These are phyloP conservation scores for Xanthoconium purpureum DNA, from an alignment of 768 basidiomycete genomes.

Conservation along the genomic window DNA sequence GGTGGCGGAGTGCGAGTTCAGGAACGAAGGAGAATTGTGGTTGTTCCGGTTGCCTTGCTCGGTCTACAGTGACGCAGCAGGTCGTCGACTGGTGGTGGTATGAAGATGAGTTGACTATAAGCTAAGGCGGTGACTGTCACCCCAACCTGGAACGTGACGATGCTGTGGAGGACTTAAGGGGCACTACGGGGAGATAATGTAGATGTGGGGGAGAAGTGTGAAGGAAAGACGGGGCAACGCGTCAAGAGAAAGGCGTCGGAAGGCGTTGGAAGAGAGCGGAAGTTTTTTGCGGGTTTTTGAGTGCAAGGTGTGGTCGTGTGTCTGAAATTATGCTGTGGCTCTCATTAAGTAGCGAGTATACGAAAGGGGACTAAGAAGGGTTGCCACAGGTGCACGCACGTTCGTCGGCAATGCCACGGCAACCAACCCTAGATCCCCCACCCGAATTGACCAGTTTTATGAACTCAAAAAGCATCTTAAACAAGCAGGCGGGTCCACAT, in stretches of 20 bases:
- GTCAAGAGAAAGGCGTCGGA: constrained; percentile 5
- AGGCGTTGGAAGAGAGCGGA: constrained; percentile 12
- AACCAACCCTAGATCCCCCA: constrained; percentile 13
- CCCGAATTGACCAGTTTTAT: constrained; percentile 11
- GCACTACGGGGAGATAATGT: constrained; percentile 11
- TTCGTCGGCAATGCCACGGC: constrained; percentile 34
- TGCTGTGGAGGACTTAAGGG: constrained; percentile 12
- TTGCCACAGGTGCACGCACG: constrained; percentile 34
- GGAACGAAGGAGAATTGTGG: background rate
- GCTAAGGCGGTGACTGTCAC: background rate
- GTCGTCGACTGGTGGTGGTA: constrained; percentile 1
- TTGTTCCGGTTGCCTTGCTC: background rate
- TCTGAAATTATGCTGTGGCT: constrained; percentile 35
- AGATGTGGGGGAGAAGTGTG: background rate
- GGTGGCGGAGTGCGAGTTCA: constrained; percentile 1
- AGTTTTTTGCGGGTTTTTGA: constrained; percentile 23
- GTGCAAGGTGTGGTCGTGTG: constrained; percentile 32
- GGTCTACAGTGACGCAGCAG: constrained; percentile 1
- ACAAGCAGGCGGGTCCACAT: constrained; percentile 14
- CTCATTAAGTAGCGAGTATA: constrained; percentile 20
- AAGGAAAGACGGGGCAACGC: constrained; percentile 8
- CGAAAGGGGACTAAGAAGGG: constrained; percentile 24
- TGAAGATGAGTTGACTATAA: constrained; percentile 7
- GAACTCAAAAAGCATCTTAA: constrained; percentile 1
- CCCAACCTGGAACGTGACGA: constrained; percentile 9